Base-by-base conservation (phyloP, 192 early-diverging fungal species). In the Podila clonocystis region DNA sequence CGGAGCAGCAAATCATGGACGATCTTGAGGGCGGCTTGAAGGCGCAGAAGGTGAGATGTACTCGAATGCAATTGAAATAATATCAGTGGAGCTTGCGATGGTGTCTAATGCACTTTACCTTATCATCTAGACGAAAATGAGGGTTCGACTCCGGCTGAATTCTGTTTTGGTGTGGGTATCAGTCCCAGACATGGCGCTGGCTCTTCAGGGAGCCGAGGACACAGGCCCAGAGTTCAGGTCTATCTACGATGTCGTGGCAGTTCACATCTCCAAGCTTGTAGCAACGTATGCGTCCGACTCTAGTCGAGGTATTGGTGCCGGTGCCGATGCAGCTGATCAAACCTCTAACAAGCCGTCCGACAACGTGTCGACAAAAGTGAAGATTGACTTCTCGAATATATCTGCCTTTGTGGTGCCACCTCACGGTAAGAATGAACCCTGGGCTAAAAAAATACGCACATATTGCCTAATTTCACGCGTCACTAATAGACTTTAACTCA, bases 101-200 rank as follows among this genome's bases (percentile, higher is more conserved):
- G 41, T 45, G 15, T 15, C 15, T 45, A 17, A 45, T 26, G n/a
- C 24, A 11, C 22, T n/a, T 55, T 24, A 26, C 52, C 19, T 9
- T 24, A 26, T 2, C 24, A 55, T 61, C n/a, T 71, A 80, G 77
- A 8, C 49, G 45, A 68, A 30, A 19, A 60, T 70, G 19, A 60
- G 77, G 4, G 41, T 80, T 4, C 65, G 77, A 26, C 71, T 80
- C 12, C 70, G 77, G 15, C 49, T 80, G 24, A 80, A 80, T 26
- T 80, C 77, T 30, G 71, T 80, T 9, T 67, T 68, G 30, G 20
- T 80, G 1, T 80, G 77, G 77, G 65, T 80, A 3, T 80, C 77
- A 3, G 67, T 80, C 4, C 77, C 77, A 57, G 70, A 73, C 19
- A 80, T 80, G 70, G 71, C 66, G 13, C 22, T 55, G 19, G 20